Base-by-base conservation (phyloP, 805 yeast genomes). In the Lachancea waltii region DNA sequence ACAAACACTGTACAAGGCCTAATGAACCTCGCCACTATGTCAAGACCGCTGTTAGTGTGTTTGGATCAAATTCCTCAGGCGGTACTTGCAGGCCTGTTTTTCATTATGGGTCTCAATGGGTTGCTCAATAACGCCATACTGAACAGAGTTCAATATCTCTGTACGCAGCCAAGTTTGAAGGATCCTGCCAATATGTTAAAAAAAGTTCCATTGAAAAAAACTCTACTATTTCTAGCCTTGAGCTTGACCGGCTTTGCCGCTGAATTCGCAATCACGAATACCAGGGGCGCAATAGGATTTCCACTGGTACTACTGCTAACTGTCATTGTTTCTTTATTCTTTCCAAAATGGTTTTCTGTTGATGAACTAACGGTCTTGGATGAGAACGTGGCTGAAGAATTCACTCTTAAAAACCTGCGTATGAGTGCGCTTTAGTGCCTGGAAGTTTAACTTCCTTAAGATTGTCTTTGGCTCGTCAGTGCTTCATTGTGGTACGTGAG, bases 251-350 rank as follows among this genome's bases (percentile, higher is more conserved):
- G 92, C 0, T 81, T 81, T 36, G 81, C 73, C 1, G 82, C 77
- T 0, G 97, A 94, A 55, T 81, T 86, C 47, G 92, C 79, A 0
- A 86, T 90, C 22, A 83, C 95, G 0, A 75, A 80, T 54, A 85
- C 96, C 0, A 77, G 70, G 43, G 97, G 92, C 0, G 97, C 97
- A 0, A 85, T 90, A 22, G 97, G 95, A 2, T 90, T 92, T 54
- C 97, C 98, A 0, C 81, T 86, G 3, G 85, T 92, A 0, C 63
- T 90, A 35, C 60, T 90, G 52, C 42, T 69, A 2, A 71, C 79
- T 37, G 89, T 85, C 41, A 70, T 81, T 16, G 63, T 77, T 1
- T 75, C 86, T 9, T 70, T 77, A 53, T 49, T 71, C 5, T 78
- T 94, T 64, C 84, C 83, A 0, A 58, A 53, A 36, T 54, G 81